Percentiles rank a stretch among this genome's conserved stretches.
Evolutionary conservation across 2,329 filamentous ascomycete species (phyloP).

Genomic region (Hortaea werneckii): DNA sequence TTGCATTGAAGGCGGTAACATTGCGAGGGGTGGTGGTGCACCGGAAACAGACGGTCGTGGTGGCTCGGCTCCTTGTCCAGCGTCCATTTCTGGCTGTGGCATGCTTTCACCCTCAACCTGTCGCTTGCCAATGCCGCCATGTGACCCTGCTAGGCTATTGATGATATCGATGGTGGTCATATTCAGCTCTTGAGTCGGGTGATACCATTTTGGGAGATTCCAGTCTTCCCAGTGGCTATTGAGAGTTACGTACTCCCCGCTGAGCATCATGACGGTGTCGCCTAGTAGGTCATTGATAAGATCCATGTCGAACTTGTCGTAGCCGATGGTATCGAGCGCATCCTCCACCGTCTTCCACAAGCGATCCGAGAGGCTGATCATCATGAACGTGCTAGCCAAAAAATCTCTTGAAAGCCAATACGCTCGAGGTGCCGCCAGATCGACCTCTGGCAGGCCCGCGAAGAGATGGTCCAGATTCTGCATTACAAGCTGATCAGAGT

Average conservation of each 20-base stretch:
- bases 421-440: constrained; percentile 21
- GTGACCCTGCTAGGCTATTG: constrained; percentile 5
- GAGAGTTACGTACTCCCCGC: constrained; percentile 17
- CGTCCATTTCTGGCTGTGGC: neutral
- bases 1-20: neutral
- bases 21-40: neutral
- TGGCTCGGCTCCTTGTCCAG: neutral
- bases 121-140: neutral
- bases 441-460: constrained; percentile 12
- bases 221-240: constrained; percentile 25
- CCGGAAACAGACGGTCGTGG: neutral
- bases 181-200: constrained; percentile 6
- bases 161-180: constrained; percentile 9
- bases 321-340: constrained; percentile 9
- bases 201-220: constrained; percentile 21
- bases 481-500: constrained; percentile 22
- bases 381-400: constrained; percentile 19
- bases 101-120: neutral
- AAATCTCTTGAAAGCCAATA: constrained; percentile 22
- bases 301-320: constrained; percentile 23
- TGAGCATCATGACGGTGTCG: constrained; percentile 18
- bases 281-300: constrained; percentile 20
- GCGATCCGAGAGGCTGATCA: constrained; percentile 17
- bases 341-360: constrained; percentile 16
- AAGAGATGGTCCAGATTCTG: constrained; percentile 21